Evolutionary conservation across 345 rosid genomes (phyloP), one percentile per base, ranked within the genome.

Genomic region (Ceriops zippeliana): DNA sequence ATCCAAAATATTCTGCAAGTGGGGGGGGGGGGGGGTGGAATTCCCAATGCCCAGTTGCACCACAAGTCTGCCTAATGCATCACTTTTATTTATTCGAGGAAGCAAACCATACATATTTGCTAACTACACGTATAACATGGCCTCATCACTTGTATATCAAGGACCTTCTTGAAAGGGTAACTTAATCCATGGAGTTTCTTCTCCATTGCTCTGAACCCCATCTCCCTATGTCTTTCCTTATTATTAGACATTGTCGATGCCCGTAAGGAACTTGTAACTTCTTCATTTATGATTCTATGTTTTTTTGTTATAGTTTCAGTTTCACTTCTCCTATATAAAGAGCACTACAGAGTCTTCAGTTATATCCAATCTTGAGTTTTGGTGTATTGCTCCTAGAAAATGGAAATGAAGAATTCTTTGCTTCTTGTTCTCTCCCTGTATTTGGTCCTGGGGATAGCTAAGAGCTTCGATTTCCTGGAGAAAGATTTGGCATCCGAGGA

Each of bases 381-480:
- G 26, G 58, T 53, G 6, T 31, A 59, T 57, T 9, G 22, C 9
- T 6, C 9, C 16, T 1, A 7, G 27, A 26, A 60, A 0, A 67
- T 52, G 62, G 67, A 49, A 65, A 73, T 77, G 75, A 78, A 72
- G 65, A 81, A 58, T 51, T 28, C 79, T 34, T 32, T 80, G 68
- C 20, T 84, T 34, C 74, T 73, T 58, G 79, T 73, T 16, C 63
- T 86, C 51, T 77, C 80, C 16, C 59, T 85, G 37, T 78, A 78
- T 73, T 52, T 88, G 71, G 70, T 88, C 66, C 70, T 84, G 19
- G 83, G 80, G 46, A 63, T 73, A 0, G 73, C 82, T 2, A 66
- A 81, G 65, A 54, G 96, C 76, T 81, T 93, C 42, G 96, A 93
- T 61, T 85, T 83, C 82, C 84, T 83, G 27, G 88, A 86, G 52